Evolutionary conservation across 352 stramenopile genomes (phyloP).

Genomic region (Hyaloperonospora arabidopsidis): DNA sequence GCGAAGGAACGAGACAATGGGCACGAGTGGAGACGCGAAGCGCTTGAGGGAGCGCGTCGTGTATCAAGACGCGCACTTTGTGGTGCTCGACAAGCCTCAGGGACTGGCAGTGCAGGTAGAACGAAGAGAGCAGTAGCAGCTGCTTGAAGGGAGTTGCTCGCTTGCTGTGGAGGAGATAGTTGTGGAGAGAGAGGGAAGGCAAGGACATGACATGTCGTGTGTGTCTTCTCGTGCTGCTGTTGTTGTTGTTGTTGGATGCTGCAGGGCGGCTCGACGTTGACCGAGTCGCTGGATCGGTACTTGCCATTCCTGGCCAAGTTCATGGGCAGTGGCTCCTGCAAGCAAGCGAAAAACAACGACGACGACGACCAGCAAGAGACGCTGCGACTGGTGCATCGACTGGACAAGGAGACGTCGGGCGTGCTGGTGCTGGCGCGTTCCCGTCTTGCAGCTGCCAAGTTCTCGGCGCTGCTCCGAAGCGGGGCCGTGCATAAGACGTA

Average conservation of each 20-base stretch:
- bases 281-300: conserved; percentile 35
- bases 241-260: conserved; percentile 1
- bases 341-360: too few species aligned
- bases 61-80: conserved; percentile 47
- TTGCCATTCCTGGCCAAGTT: conserved; percentile 32
- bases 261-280: conserved; percentile 34
- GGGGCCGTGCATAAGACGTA: conserved; percentile 57
- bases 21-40: conserved; percentile 14
- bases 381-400: conserved; percentile 53
- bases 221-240: too few species aligned
- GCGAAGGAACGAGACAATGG: not conserved
- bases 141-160: too few species aligned
- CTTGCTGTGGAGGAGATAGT: too few species aligned
- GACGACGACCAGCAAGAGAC: conserved; percentile 13
- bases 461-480: conserved; percentile 39
- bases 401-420: conserved; percentile 68
- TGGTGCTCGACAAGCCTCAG: conserved; percentile 64
- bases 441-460: conserved; percentile 53
- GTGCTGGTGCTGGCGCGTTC: conserved; percentile 59
- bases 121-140: not conserved
- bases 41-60: conserved; percentile 32
- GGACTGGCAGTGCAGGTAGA: conserved; percentile 49
- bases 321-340: conserved; percentile 12
- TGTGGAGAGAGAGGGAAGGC: too few species aligned
- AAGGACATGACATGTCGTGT: too few species aligned